phyloP scores from a whole-genome alignment of 2,329 filamentous ascomycete species.

The Colletotrichum noveboracense region DNA sequence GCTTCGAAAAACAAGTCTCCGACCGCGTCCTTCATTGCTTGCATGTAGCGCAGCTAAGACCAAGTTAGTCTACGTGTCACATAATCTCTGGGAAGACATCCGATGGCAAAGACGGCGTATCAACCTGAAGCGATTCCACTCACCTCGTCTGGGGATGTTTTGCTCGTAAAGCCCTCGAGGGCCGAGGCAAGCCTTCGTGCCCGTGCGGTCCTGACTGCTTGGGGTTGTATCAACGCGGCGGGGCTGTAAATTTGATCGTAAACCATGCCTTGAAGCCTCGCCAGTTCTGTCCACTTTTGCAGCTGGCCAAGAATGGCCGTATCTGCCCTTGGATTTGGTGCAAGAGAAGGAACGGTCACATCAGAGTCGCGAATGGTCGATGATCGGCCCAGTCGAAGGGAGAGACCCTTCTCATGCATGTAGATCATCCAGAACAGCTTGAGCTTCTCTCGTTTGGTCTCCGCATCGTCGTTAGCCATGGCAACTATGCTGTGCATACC shows the following conservation, averaged over 20 bases:
- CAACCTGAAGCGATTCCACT: neutral
- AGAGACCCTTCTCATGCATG: slow-evolving; percentile 27
- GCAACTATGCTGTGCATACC: slow-evolving; percentile 25
- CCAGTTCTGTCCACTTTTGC: slow-evolving; percentile 23
- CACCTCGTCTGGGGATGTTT: neutral
- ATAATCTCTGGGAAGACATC: neutral
- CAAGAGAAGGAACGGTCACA: slow-evolving; percentile 23
- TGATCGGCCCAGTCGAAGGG: slow-evolving; percentile 29
- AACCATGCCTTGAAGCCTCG: slow-evolving; percentile 25
- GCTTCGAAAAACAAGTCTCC: slow-evolving; percentile 21
- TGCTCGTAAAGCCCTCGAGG: neutral
- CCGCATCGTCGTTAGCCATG: neutral
- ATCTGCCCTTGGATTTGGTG: neutral
- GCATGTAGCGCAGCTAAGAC: neutral
- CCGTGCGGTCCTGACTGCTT: slow-evolving; percentile 18
- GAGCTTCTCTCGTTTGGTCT: slow-evolving; percentile 12
- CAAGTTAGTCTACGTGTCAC: neutral
- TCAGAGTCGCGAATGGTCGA: slow-evolving; percentile 30
- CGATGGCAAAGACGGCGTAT: neutral
- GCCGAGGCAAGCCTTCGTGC: slow-evolving; percentile 2
- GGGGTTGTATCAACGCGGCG: slow-evolving; percentile 24
- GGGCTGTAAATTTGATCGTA: slow-evolving; percentile 33
- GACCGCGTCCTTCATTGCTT: neutral
- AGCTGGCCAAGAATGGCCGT: neutral
- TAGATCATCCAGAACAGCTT: slow-evolving; percentile 32